Base-by-base conservation (phyloP, 441 rosid species). In the Adansonia rubrostipa region DNA sequence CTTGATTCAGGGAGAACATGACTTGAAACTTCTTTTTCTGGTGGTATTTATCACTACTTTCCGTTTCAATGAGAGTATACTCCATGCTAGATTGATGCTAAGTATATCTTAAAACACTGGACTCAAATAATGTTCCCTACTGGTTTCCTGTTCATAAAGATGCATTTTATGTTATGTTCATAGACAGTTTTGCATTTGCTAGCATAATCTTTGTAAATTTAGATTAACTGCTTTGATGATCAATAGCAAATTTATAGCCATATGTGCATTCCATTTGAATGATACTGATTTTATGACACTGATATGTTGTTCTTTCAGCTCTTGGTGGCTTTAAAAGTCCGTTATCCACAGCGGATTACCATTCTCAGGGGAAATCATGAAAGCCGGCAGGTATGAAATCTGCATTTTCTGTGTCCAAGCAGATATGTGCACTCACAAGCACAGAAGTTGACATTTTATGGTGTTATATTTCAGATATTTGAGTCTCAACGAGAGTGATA, bases 301-400 rank as follows among this genome's bases (percentile, higher is more conserved):
- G 51, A 77, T 77, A 45, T 42, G 56, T 74, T 36, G 72, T 82
- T 75, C 54, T 19, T 87, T 44, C 88, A 91, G 93, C 90, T 91
- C 36, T 76, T 91, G 70, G 93, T 91, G 79, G 89, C 92, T 71
- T 80, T 91, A 80, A 89, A 91, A 84, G 93, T 91, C 71, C 93
- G 91, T 48, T 87, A 90, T 80, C 91, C 87, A 13, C 92, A 87
- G 81, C 86, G 95, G 79, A 88, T 91, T 75, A 91, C 95, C 69
- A 91, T 91, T 86, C 93, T 91, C 73, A 88, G 94, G 86, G 94
- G 94, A 73, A 89, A 91, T 72, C 94, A 91, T 81, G 94, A 91
- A 79, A 90, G 94, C 77, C 94, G 94, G 45, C 94, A 90, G 92
- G 92, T 90, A 82, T 36, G 72, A 40, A 42, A 44, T 63, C 47